phyloP scores from a whole-genome alignment of 768 basidiomycete genomes.

The Collybia mongolica region DNA sequence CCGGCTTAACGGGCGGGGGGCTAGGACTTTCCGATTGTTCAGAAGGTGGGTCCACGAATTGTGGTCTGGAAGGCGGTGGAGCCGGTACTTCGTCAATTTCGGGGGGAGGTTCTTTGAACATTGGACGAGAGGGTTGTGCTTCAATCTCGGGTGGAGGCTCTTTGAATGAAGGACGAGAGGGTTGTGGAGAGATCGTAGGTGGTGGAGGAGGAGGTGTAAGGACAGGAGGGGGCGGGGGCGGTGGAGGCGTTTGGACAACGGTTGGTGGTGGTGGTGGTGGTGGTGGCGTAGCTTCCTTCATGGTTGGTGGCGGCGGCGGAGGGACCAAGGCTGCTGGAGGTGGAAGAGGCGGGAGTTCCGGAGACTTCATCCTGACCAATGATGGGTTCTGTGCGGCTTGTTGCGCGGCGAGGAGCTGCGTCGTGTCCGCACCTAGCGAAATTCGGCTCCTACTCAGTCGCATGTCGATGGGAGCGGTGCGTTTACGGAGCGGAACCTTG shows the following conservation, averaged over 20 bases:
- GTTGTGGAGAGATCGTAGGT: constrained; percentile 24
- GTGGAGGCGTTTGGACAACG: constrained; percentile 9
- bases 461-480: constrained; percentile 87
- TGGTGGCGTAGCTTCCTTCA: constrained; percentile 9
- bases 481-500: constrained; percentile 78
- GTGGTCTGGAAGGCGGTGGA: constrained; percentile 41
- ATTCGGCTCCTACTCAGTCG: constrained; percentile 79
- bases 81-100: constrained; percentile 49
- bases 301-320: constrained; percentile 18
- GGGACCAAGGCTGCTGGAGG: constrained; percentile 5
- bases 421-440: constrained; percentile 66
- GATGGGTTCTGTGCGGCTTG: constrained; percentile 57
- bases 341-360: constrained; percentile 25
- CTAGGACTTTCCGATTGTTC: constrained; percentile 20
- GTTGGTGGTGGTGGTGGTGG: constrained; percentile 11
- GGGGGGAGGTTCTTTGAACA: constrained; percentile 64
- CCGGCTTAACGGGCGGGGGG: constrained; percentile 29
- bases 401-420: constrained; percentile 72
- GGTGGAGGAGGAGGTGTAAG: constrained; percentile 24
- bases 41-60: constrained; percentile 36
- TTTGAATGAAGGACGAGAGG: constrained; percentile 42
- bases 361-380: constrained; percentile 31
- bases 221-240: constrained; percentile 20
- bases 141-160: constrained; percentile 59
- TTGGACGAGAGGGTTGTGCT: constrained; percentile 36